Base-by-base conservation (phyloP, 208 protist species). In the Acanthamoeba royreba region DNA sequence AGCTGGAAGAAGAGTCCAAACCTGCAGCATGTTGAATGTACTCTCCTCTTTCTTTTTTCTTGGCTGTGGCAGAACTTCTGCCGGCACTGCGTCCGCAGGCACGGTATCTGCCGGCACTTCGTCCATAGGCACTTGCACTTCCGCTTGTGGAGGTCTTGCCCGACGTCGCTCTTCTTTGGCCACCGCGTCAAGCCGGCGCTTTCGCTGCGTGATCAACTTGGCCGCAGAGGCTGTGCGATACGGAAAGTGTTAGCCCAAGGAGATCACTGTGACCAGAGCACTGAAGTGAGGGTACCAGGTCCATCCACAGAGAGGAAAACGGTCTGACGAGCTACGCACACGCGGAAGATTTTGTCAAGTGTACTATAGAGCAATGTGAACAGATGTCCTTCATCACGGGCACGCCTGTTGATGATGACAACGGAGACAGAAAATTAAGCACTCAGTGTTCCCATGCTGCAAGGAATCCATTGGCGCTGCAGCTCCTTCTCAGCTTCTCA, bases 151-250 rank as follows among this genome's bases (percentile, higher is more conserved):
- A n/a, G n/a, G n/a, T n/a, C n/a, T n/a, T n/a, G n/a, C n/a, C n/a
- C n/a, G n/a, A n/a, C n/a, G n/a, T n/a, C n/a, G n/a, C n/a, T n/a
- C n/a, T n/a, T n/a, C n/a, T n/a, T n/a, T n/a, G n/a, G n/a, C n/a
- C n/a, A n/a, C n/a, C n/a, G n/a, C n/a, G n/a, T n/a, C n/a, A n/a
- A 86, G 42, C 11, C 77, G 42, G 7, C 77, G 77, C 43, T 33
- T 17, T n/a, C 77, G 77, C 46, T 86, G 77, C 4, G 77, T 86
- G 43, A 86, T 86, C 40, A 86, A 25, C 77, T 86, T 86, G 77
- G 77, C 77, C 4, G 77, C 77, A 4, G 77, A 86, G 31, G 77
- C 77, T 86, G 28, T 40, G 31, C n/a, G n/a, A n/a, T n/a, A n/a
- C n/a, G n/a, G n/a, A n/a, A n/a, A n/a, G n/a, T n/a, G n/a, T n/a